phyloP scores from a whole-genome alignment of 192 early-diverging fungal species.

The Entomortierella chlamydospora region DNA sequence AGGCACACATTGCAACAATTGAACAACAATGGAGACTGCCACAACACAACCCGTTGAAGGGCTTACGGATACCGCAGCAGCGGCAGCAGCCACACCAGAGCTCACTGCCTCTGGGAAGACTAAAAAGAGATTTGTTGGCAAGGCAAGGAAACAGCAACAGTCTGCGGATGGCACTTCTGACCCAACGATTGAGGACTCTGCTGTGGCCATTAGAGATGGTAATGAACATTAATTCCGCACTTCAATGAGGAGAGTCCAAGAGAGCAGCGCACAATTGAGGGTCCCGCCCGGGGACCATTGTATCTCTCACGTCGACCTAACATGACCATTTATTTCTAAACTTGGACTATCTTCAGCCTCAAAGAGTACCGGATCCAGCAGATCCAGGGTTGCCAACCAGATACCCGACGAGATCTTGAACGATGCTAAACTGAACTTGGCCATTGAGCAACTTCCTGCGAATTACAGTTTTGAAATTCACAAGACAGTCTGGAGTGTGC shows the following conservation, averaged over 20 bases:
- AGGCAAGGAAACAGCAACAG: conserved; percentile 48
- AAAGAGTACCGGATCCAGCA: conserved; percentile 23
- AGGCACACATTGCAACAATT: background rate
- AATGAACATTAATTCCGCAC: conserved; percentile 2
- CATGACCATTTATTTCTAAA: background rate
- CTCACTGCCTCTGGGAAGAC: conserved; percentile 54
- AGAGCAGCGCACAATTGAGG: background rate
- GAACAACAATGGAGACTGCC: conserved; percentile 6
- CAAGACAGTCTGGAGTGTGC: conserved; percentile 94
- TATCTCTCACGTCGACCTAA: too few species aligned
- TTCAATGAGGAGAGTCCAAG: background rate
- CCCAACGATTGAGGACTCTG: conserved; percentile 62
- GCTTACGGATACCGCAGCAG: background rate
- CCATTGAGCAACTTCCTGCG: conserved; percentile 85
- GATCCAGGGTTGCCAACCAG: conserved; percentile 71
- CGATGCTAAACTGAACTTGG: conserved; percentile 83
- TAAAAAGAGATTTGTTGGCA: conserved; percentile 65
- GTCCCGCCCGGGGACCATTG: too few species aligned
- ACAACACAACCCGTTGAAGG: background rate
- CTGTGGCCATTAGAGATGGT: conserved; percentile 60
- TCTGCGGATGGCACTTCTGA: conserved; percentile 11
- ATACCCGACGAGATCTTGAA: conserved; percentile 89
- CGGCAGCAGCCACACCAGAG: conserved; percentile 3
- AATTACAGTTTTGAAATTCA: conserved; percentile 99
- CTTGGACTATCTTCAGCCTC: conserved; percentile 5